These are phyloP conservation scores for Castanea mollissima DNA, from an alignment of 306 rosid genomes.

Conservation along the genomic window DNA sequence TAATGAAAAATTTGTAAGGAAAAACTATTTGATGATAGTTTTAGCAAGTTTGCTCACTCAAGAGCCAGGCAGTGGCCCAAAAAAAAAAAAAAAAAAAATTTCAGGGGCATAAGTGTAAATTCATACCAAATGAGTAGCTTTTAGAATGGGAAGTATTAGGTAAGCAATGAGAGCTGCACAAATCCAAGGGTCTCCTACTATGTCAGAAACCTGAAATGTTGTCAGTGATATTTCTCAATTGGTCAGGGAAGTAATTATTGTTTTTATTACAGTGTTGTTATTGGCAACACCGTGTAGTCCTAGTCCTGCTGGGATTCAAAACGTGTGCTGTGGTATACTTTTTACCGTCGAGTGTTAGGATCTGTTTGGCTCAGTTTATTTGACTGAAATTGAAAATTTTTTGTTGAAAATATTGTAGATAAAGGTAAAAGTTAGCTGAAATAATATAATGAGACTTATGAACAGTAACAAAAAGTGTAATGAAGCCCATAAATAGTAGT, in stretches of 20 bases:
- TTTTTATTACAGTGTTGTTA: neutral
- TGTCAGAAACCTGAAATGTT: slow-evolving; percentile 22
- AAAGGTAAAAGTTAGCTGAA: too few species aligned
- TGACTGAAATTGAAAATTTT: too few species aligned
- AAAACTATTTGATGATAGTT: too few species aligned
- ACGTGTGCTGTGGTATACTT: slow-evolving; percentile 7
- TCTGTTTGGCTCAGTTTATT: too few species aligned
- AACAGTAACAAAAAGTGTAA: too few species aligned
- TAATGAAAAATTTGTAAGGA: too few species aligned
- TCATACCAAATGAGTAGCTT: neutral
- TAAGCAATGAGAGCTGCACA: slow-evolving; percentile 3
- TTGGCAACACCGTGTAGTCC: neutral
- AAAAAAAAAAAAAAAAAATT: neutral
- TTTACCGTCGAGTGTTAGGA: neutral
- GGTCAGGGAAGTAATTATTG: neutral
- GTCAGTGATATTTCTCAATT: slow-evolving; percentile 16
- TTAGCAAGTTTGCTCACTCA: too few species aligned
- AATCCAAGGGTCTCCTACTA: slow-evolving; percentile 5
- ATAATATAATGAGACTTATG: too few species aligned
- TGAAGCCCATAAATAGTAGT: too few species aligned
- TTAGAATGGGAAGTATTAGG: neutral
- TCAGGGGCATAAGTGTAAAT: slow-evolving; percentile 10
- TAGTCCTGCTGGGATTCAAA: neutral
- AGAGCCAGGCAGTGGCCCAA: too few species aligned
- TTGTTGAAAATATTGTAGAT: too few species aligned